Evolutionary conservation across 192 early-diverging fungal species (phyloP).

Genomic region (Dimargaris cristalligena): DNA sequence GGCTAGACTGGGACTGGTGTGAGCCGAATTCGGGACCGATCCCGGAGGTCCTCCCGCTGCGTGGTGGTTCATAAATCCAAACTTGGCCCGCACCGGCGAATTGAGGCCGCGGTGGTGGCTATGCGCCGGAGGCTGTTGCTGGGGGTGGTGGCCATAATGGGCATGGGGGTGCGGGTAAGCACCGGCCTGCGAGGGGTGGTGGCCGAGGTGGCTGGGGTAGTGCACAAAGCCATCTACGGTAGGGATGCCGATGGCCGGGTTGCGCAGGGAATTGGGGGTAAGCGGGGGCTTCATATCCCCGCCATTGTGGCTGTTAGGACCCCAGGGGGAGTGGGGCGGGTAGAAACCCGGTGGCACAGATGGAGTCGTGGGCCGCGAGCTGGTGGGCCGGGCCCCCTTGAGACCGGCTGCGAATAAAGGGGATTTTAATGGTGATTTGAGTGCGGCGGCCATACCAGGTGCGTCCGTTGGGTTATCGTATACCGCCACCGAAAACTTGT

Average conservation of each 20-base stretch:
- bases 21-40: too few species aligned
- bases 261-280: neutral
- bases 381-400: conserved; percentile 5
- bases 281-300: neutral
- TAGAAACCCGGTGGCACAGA: conserved; percentile 6
- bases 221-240: neutral
- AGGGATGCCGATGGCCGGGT: neutral
- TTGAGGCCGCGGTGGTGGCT: neutral
- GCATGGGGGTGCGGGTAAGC: too few species aligned
- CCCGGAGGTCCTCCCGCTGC: too few species aligned
- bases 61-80: neutral
- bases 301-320: neutral
- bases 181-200: too few species aligned
- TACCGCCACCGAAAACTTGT: conserved; percentile 11
- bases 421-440: conserved; percentile 8
- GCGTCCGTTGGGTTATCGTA: neutral
- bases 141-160: too few species aligned
- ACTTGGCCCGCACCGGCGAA: conserved; percentile 8
- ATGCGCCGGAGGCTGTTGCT: too few species aligned
- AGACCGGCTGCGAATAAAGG: conserved; percentile 4
- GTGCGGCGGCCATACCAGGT: neutral
- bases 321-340: conserved; percentile 10
- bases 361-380: conserved; percentile 8
- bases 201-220: neutral
- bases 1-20: too few species aligned